Conservation (phyloP, 202 grass and related monocot genomes). For the Saccharum hybrid region DNA sequence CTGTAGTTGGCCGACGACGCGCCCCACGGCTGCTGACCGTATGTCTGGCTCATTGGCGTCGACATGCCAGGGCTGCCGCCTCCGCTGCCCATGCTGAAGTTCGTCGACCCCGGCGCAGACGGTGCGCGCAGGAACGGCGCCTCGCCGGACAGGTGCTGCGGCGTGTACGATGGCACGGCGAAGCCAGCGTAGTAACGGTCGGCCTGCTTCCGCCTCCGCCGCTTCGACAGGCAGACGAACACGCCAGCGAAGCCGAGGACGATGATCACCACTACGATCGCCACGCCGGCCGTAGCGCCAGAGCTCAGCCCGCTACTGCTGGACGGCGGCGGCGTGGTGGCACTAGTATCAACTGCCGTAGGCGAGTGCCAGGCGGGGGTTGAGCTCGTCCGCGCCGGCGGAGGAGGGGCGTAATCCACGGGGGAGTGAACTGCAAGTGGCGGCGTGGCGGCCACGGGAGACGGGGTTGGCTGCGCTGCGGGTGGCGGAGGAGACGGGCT, state of each 20-base stretch:
- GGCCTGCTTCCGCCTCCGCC: slow-evolving; percentile 46
- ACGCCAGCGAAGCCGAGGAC: slow-evolving; percentile 58
- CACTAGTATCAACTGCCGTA: slow-evolving; percentile 26
- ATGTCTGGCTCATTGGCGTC: slow-evolving; percentile 27
- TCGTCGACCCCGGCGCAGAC: slow-evolving; percentile 49
- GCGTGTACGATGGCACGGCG: slow-evolving; percentile 47
- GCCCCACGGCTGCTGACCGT: slow-evolving; percentile 7
- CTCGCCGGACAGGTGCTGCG: slow-evolving; percentile 71
- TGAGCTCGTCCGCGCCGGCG: slow-evolving; percentile 17
- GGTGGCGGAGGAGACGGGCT: slow-evolving; percentile 38
- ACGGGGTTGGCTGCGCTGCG: slow-evolving; percentile 9
- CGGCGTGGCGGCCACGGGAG: slow-evolving; percentile 6
- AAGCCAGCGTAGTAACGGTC: slow-evolving; percentile 67
- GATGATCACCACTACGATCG: slow-evolving; percentile 45
- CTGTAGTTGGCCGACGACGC: slow-evolving; percentile 50
- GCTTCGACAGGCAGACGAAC: slow-evolving; percentile 56
- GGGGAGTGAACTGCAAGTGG: slow-evolving; percentile 14
- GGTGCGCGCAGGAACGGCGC: slow-evolving; percentile 60
- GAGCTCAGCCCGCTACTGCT: slow-evolving; percentile 44
- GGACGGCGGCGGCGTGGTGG: background rate
- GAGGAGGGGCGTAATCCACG: slow-evolving; percentile 19
- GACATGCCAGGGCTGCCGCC: slow-evolving; percentile 36
- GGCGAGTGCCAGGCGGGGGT: slow-evolving; percentile 26
- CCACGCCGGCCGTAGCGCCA: slow-evolving; percentile 52
- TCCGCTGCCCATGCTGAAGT: slow-evolving; percentile 53